A percentile compares a stretch with the other conserved stretches of the same genome.
Conservation (phyloP, 371 early-diverging fungal genomes). For the Circinella umbellata region DNA sequence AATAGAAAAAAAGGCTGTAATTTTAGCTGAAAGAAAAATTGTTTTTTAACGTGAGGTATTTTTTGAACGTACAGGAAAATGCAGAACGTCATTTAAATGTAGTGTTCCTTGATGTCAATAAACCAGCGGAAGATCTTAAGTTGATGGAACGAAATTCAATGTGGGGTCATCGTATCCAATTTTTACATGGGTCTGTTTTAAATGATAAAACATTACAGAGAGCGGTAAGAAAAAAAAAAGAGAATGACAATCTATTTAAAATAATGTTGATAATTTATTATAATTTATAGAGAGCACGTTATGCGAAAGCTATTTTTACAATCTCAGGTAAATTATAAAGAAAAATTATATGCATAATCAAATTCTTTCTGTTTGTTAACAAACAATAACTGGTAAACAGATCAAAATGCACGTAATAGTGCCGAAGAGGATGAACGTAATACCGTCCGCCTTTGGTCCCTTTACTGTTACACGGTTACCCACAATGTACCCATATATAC, state of each 20-base stretch:
- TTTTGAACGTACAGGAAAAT: slow-evolving; percentile 26
- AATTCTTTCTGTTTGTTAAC: background rate
- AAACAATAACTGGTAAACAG: slow-evolving; percentile 18
- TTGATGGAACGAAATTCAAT: slow-evolving; percentile 46
- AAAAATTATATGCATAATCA: background rate
- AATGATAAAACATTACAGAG: slow-evolving; percentile 40
- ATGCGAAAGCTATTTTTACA: slow-evolving; percentile 54
- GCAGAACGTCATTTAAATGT: slow-evolving; percentile 54
- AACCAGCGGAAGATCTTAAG: slow-evolving; percentile 57
- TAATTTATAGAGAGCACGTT: slow-evolving; percentile 35
- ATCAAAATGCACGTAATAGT: slow-evolving; percentile 47
- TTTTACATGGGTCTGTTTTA: slow-evolving; percentile 55
- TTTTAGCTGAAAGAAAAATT: no score
- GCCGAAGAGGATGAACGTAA: slow-evolving; percentile 64
- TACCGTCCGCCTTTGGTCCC: slow-evolving; percentile 68
- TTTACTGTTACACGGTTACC: slow-evolving; percentile 56
- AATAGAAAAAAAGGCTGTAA: no score
- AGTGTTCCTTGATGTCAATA: slow-evolving; percentile 61
- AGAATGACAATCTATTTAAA: no score
- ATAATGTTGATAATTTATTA: background rate
- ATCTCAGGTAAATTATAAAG: slow-evolving; percentile 45
- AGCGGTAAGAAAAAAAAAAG: slow-evolving; percentile 30
- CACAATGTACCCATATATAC: slow-evolving; percentile 67
- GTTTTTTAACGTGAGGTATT: no score
- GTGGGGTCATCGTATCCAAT: slow-evolving; percentile 49